Base-by-base conservation (phyloP, 371 early-diverging fungal species). In the Mortierella sp. region DNA sequence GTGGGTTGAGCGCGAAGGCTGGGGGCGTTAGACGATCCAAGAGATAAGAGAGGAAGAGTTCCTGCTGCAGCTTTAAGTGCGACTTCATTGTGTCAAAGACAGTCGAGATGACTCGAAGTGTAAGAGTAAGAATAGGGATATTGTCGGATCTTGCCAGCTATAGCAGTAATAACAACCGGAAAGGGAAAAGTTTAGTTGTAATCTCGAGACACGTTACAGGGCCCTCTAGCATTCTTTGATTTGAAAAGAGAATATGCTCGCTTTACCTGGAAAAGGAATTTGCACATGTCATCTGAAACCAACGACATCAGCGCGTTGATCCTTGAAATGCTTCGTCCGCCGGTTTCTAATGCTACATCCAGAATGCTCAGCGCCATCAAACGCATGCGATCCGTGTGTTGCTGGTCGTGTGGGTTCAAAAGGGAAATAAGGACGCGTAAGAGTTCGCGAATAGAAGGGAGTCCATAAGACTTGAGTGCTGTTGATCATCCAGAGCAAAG, bases 341-440 rank as follows among this genome's bases (percentile, higher is more conserved):
- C 95, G 5, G 91, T 90, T 83, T 96, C 96, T 64, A 97, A 85
- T 1, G 93, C 96, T 0, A 90, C 89, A 64, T 91, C 89, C 57
- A 93, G 81, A 26, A 93, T 90, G 65, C 90, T 86, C 19, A 98
- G 85, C 4, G 97, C 95, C 84, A 97, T 89, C 52, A 94, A 75
- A 12, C 98, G 89, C 91, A 97, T 94, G 0, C 96, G 91, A 73
- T 98, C 97, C 0, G 97, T 96, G 75, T 97, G 96, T 57, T 93
- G 92, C 65, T 92, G 87, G 71, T 96, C 95, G 43, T 91, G 90
- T 11, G 98, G 97, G 74, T 98, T 96, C 43, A 96, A 84, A 18
- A 98, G 83, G 4, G 95, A 93, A 25, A 95, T 93, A 11, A 98
- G 84, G 0, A 97, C 97, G 5, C 98, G 91, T 9, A 96, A 82